phyloP scores from a whole-genome alignment of 164 flowering plant genomes.

The Kingdonia uniflora region DNA sequence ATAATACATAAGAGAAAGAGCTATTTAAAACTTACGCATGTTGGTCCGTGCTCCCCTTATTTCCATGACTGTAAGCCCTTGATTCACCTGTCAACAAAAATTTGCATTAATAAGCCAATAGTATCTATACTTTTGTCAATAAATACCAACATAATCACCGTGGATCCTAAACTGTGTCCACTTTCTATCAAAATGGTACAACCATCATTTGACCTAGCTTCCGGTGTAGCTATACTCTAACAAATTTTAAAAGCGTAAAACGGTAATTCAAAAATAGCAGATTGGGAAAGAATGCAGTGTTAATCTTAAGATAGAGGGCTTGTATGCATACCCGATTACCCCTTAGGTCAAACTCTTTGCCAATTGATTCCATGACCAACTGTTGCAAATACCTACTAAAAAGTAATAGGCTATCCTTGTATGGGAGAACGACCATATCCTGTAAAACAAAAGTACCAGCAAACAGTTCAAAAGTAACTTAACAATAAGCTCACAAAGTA shows the following conservation, averaged over 20 bases:
- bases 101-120: too few relatives aligned
- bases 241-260: too few relatives aligned
- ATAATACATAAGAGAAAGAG: conserved; percentile 3
- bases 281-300: too few relatives aligned
- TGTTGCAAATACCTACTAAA: conserved; percentile 96
- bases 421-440: conserved; percentile 99
- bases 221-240: too few relatives aligned
- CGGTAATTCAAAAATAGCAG: too few relatives aligned
- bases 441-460: conserved; percentile 13
- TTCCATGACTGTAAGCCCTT: conserved; percentile 89
- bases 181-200: too few relatives aligned
- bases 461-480: neutral
- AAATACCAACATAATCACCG: too few relatives aligned
- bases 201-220: too few relatives aligned
- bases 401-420: conserved; percentile 91
- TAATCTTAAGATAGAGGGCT: too few relatives aligned
- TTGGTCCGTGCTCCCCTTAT: conserved; percentile 99
- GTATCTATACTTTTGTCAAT: too few relatives aligned
- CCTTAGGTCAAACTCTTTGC: conserved; percentile 91
- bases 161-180: too few relatives aligned
- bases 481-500: conserved; percentile 1
- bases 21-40: conserved; percentile 59
- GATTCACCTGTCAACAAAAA: conserved; percentile 57
- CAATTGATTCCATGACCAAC: conserved; percentile 98
- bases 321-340: conserved; percentile 63